Evolutionary conservation across 345 rosid genomes (phyloP).

Genomic region (Kandelia obovata): DNA sequence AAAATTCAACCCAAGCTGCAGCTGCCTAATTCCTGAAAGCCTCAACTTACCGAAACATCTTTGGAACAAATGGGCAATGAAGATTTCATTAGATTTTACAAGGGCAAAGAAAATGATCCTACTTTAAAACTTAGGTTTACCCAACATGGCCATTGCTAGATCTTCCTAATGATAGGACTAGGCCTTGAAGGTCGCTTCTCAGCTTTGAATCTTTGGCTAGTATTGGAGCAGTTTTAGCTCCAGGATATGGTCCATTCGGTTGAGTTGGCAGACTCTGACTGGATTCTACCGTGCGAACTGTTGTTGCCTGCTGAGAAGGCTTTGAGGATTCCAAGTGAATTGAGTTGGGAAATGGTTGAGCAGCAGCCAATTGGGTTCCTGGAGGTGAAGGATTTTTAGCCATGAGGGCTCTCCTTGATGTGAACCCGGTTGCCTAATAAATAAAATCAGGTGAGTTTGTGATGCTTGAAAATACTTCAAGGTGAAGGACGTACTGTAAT

Average conservation of each 20-base stretch:
- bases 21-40: not conserved
- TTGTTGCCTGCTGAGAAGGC: conserved; percentile 21
- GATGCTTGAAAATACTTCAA: not conserved
- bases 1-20: not conserved
- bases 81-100: conserved; percentile 8
- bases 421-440: conserved; percentile 32
- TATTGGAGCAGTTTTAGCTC: conserved; percentile 20
- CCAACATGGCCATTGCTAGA: conserved; percentile 42
- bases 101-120: not conserved
- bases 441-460: not conserved
- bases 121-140: not conserved
- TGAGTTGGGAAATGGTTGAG: conserved; percentile 23
- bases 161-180: conserved; percentile 70
- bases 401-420: conserved; percentile 22
- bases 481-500: not conserved
- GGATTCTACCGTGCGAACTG: conserved; percentile 16
- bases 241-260: conserved; percentile 22
- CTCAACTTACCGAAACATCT: conserved; percentile 1
- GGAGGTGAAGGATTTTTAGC: conserved; percentile 28
- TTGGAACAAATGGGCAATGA: not conserved
- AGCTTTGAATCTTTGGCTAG: conserved; percentile 35
- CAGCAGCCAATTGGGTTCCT: conserved; percentile 20
- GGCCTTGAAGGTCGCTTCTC: conserved; percentile 62
- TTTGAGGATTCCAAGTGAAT: conserved; percentile 19
- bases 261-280: conserved; percentile 25